Conservation (phyloP, 2,329 filamentous ascomycete genomes). For the Graphium sp. region DNA sequence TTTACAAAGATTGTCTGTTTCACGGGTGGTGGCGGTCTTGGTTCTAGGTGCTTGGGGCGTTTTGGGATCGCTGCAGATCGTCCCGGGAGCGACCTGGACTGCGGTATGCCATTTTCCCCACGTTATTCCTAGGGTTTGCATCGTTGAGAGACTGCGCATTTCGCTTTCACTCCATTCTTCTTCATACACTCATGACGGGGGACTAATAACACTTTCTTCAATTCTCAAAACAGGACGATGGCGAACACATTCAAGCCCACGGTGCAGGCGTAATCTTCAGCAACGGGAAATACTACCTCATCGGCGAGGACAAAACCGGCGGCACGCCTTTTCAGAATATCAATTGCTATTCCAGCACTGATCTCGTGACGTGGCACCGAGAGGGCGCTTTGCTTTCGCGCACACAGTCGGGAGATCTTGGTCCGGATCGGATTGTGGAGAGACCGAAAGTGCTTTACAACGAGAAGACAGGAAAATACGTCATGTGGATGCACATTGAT, state of each 20-base stretch:
- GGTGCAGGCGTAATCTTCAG: conserved; percentile 46
- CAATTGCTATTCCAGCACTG: conserved; percentile 48
- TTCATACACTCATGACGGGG: neutral
- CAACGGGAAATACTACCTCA: conserved; percentile 43
- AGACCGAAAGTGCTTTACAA: conserved; percentile 55
- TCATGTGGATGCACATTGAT: conserved; percentile 57
- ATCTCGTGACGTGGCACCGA: conserved; percentile 48
- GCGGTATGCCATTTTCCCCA: conserved; percentile 13
- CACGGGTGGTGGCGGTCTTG: no score
- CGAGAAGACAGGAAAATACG: conserved; percentile 42
- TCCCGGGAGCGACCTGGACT: conserved; percentile 29
- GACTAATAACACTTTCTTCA: neutral
- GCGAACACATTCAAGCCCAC: conserved; percentile 47
- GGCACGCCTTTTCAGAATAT: conserved; percentile 44
- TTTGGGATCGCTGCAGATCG: conserved; percentile 18
- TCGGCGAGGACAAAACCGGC: conserved; percentile 54
- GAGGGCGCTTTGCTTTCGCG: conserved; percentile 40
- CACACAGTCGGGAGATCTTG: conserved; percentile 35
- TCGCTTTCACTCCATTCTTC: no score
- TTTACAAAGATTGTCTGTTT: no score
- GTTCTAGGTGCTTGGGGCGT: no score
- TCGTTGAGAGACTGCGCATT: no score
- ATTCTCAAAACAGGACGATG: conserved; percentile 17
- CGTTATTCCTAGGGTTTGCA: no score
- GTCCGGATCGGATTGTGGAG: conserved; percentile 45